Evolutionary conservation across 2,329 filamentous ascomycete genomes (phyloP).

Genomic region (Fonsecaea nubica): DNA sequence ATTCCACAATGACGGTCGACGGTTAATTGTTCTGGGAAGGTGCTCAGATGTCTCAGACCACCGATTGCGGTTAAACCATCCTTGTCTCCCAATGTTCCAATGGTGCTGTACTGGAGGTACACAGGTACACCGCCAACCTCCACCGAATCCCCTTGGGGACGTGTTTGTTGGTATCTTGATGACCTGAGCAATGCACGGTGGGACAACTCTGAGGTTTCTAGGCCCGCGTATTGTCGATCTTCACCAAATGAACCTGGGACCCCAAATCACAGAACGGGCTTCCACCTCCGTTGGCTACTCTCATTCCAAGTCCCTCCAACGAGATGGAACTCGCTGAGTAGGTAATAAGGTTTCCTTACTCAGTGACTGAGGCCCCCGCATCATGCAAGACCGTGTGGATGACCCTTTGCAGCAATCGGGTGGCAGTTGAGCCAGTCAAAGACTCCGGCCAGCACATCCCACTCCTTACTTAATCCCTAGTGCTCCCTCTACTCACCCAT

Average conservation of each 20-base stretch:
- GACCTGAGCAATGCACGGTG: constrained; percentile 1
- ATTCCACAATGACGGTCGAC: not conserved
- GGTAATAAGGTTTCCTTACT: not conserved
- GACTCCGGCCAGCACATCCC: not conserved
- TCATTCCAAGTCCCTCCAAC: not conserved
- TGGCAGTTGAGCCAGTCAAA: not conserved
- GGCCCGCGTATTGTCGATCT: not conserved
- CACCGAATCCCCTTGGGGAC: not conserved
- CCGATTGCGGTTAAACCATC: constrained; percentile 12
- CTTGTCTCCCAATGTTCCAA: not conserved
- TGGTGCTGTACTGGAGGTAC: not conserved
- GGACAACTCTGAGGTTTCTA: not conserved
- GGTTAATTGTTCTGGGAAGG: constrained; percentile 20
- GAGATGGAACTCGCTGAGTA: not conserved
- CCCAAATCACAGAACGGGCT: no score
- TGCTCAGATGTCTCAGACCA: not conserved
- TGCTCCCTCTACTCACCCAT: no score
- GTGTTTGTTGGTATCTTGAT: not conserved
- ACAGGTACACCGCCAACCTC: not conserved
- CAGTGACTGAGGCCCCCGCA: not conserved
- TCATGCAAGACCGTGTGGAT: not conserved
- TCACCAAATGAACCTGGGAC: not conserved
- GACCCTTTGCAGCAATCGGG: not conserved
- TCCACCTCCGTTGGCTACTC: no score
- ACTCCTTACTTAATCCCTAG: constrained; percentile 10